These are phyloP conservation scores for Chaetomiaceae sp. DNA, from an alignment of 2,329 filamentous ascomycete species.

Conservation along the genomic window DNA sequence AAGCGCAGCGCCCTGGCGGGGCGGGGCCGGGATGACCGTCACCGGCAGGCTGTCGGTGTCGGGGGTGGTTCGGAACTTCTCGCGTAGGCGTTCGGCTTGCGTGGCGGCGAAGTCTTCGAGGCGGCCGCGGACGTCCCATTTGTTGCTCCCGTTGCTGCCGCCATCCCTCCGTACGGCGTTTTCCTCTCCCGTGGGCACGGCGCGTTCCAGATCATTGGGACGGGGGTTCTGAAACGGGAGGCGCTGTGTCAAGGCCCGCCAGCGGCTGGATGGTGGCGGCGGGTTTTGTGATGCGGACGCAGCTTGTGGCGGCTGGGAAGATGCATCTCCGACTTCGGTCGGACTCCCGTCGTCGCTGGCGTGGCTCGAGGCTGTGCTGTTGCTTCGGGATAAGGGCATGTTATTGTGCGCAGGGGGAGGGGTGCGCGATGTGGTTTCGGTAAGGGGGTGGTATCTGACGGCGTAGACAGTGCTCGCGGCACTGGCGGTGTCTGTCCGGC, in stretches of 20 bases:
- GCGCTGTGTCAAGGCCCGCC: constrained; percentile 33
- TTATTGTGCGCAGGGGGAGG: constrained; percentile 32
- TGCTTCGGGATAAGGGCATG: constrained; percentile 32
- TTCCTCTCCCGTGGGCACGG: constrained; percentile 14
- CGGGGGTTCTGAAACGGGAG: constrained; percentile 29
- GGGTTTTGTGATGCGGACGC: constrained; percentile 18
- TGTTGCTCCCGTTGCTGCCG: constrained; percentile 19
- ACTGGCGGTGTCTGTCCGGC: constrained; percentile 59
- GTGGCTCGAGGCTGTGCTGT: constrained; percentile 31
- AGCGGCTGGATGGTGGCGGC: constrained; percentile 21
- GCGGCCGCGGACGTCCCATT: constrained; percentile 55
- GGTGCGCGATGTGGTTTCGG: constrained; percentile 47
- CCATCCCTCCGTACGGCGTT: neutral
- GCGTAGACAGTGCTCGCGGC: constrained; percentile 61
- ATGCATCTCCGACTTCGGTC: constrained; percentile 10
- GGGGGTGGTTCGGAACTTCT: constrained; percentile 50
- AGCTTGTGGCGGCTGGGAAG: constrained; percentile 7
- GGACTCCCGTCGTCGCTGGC: constrained; percentile 17
- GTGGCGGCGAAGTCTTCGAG: constrained; percentile 58
- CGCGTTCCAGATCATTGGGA: constrained; percentile 16
- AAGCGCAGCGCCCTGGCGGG: constrained; percentile 52
- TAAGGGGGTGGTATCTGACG: constrained; percentile 55
- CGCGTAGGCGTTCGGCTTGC: constrained; percentile 57
- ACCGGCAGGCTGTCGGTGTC: constrained; percentile 54
- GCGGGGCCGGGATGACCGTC: constrained; percentile 58